phyloP scores from a whole-genome alignment of 371 early-diverging fungal species.

The Zychaea mexicana region DNA sequence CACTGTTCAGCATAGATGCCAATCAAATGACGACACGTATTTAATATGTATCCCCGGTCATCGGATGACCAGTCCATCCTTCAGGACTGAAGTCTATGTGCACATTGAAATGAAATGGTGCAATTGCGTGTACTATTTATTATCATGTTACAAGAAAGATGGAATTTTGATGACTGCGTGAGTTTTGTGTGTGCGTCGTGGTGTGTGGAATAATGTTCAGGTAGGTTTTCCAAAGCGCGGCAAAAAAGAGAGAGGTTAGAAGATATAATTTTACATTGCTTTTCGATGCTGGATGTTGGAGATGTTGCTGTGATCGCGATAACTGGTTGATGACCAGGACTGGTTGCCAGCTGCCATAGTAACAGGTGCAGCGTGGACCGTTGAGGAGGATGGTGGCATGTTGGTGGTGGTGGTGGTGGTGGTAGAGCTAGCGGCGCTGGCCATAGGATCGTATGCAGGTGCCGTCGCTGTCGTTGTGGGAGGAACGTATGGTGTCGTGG shows the following conservation, averaged over 20 bases:
- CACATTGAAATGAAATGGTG: too few relatives aligned
- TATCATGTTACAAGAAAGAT: neutral
- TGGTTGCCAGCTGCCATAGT: neutral
- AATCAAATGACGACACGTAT: too few relatives aligned
- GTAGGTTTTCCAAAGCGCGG: too few relatives aligned
- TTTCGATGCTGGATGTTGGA: slow-evolving; percentile 20
- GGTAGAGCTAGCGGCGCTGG: neutral
- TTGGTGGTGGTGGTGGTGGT: too few relatives aligned
- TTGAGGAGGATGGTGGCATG: neutral
- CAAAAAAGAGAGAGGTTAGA: neutral
- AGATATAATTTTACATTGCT: slow-evolving; percentile 10
- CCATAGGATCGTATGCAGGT: neutral
- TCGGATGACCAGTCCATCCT: too few relatives aligned
- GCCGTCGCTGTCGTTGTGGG: slow-evolving; percentile 1
- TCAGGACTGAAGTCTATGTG: too few relatives aligned
- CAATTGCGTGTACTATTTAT: too few relatives aligned
- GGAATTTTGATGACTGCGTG: too few relatives aligned
- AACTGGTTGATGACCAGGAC: neutral
- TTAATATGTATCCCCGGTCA: too few relatives aligned
- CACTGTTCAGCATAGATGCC: too few relatives aligned
- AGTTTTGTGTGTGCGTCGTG: too few relatives aligned
- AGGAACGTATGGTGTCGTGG: neutral
- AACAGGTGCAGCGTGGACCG: slow-evolving; percentile 1
- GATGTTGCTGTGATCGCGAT: neutral
- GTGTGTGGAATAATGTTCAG: too few relatives aligned